Conservation (phyloP, 1,139 yeast genomes). For the Taphrina pruni region DNA sequence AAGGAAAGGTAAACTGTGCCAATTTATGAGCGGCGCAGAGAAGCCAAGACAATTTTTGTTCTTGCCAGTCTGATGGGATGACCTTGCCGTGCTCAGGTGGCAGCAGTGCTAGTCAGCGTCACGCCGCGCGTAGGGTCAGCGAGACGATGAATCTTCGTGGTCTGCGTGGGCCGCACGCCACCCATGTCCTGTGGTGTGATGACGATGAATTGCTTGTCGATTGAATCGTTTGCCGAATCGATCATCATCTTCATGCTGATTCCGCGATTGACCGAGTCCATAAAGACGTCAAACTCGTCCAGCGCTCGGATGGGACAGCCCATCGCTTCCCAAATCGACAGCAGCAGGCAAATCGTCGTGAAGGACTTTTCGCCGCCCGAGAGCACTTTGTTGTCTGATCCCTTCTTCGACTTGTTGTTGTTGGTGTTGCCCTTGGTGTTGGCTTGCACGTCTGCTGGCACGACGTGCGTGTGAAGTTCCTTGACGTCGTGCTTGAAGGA, state of each 20-base stretch:
- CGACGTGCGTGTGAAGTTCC: constrained; percentile 31
- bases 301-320: constrained; percentile 82
- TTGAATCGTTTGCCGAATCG: constrained; percentile 64
- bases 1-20: too few species aligned
- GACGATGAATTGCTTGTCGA: constrained; percentile 82
- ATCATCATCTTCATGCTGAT: constrained; percentile 74
- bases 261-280: constrained; percentile 91
- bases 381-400: constrained; percentile 77
- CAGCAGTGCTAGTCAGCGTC: neutral
- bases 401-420: constrained; percentile 63
- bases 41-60: too few species aligned
- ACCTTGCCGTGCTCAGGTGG: neutral
- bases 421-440: constrained; percentile 48
- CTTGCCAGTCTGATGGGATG: too few species aligned
- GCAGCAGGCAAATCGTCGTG: constrained; percentile 82
- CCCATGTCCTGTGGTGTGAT: constrained; percentile 90
- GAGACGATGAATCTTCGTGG: constrained; percentile 67
- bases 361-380: constrained; percentile 98
- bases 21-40: too few species aligned
- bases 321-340: constrained; percentile 95
- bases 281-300: constrained; percentile 96
- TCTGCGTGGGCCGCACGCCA: constrained; percentile 28
- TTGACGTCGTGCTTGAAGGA: constrained; percentile 61
- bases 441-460: constrained; percentile 49
- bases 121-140: constrained; percentile 56